Evolutionary conservation across 2,329 filamentous ascomycete species (phyloP).

Genomic region (Verticillium isaacii): DNA sequence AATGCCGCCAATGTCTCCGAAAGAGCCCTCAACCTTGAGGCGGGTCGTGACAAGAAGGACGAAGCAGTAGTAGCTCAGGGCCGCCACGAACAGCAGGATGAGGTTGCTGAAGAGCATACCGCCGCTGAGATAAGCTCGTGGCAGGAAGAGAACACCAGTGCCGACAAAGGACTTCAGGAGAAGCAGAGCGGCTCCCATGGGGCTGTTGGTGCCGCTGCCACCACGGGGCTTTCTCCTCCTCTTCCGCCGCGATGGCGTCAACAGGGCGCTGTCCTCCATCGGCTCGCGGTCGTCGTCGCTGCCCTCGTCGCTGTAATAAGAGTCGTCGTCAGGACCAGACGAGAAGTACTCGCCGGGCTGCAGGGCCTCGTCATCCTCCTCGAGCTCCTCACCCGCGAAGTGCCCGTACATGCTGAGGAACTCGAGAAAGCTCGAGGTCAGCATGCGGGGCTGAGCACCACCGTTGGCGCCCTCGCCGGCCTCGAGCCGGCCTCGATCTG

Average conservation of each 20-base stretch:
- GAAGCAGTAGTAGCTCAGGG: conserved; percentile 95
- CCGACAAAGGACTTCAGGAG: conserved; percentile 97
- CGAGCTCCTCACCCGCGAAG: conserved; percentile 93
- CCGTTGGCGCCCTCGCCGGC: conserved; percentile 24
- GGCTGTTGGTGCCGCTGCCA: conserved; percentile 70
- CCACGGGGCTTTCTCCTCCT: conserved; percentile 72
- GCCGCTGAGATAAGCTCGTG: conserved; percentile 88
- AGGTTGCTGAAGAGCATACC: conserved; percentile 96
- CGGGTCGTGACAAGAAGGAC: conserved; percentile 86
- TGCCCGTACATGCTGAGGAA: conserved; percentile 94
- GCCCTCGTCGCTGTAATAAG: conserved; percentile 31
- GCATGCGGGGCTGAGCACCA: conserved; percentile 53
- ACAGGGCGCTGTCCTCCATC: conserved; percentile 82
- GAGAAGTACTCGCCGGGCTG: conserved; percentile 88
- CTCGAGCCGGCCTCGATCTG: conserved; percentile 33
- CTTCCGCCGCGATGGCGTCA: conserved; percentile 70
- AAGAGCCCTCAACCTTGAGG: conserved; percentile 83
- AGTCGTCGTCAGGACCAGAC: conserved; percentile 64
- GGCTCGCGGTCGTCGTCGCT: conserved; percentile 68
- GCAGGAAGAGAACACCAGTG: conserved; percentile 89
- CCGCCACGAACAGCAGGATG: conserved; percentile 79
- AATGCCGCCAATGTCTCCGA: conserved; percentile 91
- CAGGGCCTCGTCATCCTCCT: conserved; percentile 91
- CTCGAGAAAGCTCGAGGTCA: conserved; percentile 92
- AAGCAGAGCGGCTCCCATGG: conserved; percentile 74